Percentiles rank a stretch among this genome's conserved stretches.
Conservation (phyloP, 2,329 filamentous ascomycete genomes). For the Venturiaceae sp. region DNA sequence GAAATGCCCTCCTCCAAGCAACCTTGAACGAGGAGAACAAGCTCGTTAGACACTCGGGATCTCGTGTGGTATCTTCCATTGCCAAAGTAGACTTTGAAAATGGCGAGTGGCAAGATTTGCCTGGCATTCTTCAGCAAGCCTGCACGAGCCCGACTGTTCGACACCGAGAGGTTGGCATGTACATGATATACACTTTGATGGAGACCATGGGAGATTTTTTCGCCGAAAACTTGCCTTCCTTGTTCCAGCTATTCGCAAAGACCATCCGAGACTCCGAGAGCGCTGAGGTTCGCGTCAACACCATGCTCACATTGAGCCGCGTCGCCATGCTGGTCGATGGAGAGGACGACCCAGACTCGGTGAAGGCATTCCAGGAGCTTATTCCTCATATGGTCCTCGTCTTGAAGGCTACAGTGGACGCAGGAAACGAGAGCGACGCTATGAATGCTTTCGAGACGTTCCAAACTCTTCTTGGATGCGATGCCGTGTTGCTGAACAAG, state of each 20-base stretch:
- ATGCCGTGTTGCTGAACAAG: slow-evolving; percentile 69
- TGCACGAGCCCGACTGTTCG: slow-evolving; percentile 63
- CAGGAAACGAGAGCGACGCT: slow-evolving; percentile 74
- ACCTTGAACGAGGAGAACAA: slow-evolving; percentile 70
- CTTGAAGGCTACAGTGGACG: slow-evolving; percentile 72
- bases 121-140: slow-evolving; percentile 69
- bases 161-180: slow-evolving; percentile 84
- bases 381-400: slow-evolving; percentile 85
- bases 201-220: slow-evolving; percentile 83
- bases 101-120: slow-evolving; percentile 75
- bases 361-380: slow-evolving; percentile 67
- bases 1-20: slow-evolving; percentile 74
- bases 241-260: slow-evolving; percentile 74
- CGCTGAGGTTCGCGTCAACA: slow-evolving; percentile 88
- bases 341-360: slow-evolving; percentile 67
- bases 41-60: slow-evolving; percentile 74
- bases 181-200: slow-evolving; percentile 84
- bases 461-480: slow-evolving; percentile 87
- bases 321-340: slow-evolving; percentile 80
- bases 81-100: slow-evolving; percentile 80
- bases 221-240: slow-evolving; percentile 65
- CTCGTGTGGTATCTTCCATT: slow-evolving; percentile 79
- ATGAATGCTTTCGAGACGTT: slow-evolving; percentile 94
- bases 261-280: slow-evolving; percentile 88
- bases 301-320: slow-evolving; percentile 80